Evolutionary conservation across 1,284 basidiomycete species (phyloP).

Genomic region (Naganishia albida): DNA sequence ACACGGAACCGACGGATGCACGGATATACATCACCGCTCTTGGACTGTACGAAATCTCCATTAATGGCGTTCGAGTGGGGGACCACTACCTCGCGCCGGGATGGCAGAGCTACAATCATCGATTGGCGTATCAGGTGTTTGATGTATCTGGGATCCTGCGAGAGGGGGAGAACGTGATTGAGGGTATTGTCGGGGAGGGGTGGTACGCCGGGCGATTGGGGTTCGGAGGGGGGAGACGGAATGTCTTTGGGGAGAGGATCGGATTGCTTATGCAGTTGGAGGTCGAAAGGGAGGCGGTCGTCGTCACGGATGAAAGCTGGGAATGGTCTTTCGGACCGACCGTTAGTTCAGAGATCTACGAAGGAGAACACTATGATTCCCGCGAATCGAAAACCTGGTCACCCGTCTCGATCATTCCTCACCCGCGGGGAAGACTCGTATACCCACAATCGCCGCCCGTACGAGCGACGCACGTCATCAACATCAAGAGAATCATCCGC

Average conservation of each 20-base stretch:
- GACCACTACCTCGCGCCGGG: conserved; percentile 48
- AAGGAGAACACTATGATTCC: conserved; percentile 41
- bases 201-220: conserved; percentile 42
- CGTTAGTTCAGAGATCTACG: conserved; percentile 41
- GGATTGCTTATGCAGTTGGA: conserved; percentile 39
- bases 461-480: conserved; percentile 35
- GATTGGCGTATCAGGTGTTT: conserved; percentile 44
- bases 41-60: conserved; percentile 43
- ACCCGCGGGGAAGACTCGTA: conserved; percentile 34
- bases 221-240: conserved; percentile 35
- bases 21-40: conserved; percentile 47
- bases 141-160: conserved; percentile 37
- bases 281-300: conserved; percentile 32
- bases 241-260: conserved; percentile 38
- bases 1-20: conserved; percentile 4
- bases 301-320: conserved; percentile 36
- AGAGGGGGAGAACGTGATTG: conserved; percentile 39
- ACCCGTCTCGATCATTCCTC: conserved; percentile 30
- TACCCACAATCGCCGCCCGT: conserved; percentile 42
- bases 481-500: conserved; percentile 37
- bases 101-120: conserved; percentile 46
- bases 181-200: conserved; percentile 42
- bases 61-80: conserved; percentile 45
- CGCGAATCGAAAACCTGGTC: conserved; percentile 1
- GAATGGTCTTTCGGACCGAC: conserved; percentile 42